phyloP scores from a whole-genome alignment of 306 rosid genomes.

The Cucumis melo region DNA sequence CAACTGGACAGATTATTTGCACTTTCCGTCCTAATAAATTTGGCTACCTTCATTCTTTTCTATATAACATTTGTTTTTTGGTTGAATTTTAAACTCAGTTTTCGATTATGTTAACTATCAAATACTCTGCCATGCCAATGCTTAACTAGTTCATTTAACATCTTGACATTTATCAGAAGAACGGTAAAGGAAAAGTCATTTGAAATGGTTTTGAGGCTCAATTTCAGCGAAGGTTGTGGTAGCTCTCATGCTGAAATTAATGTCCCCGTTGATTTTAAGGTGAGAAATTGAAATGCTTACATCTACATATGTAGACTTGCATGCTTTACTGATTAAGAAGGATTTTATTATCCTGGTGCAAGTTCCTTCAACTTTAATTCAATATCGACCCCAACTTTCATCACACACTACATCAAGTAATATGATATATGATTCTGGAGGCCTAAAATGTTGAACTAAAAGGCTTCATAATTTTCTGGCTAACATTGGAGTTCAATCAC shows the following conservation, averaged over 20 bases:
- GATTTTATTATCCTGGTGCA: neutral
- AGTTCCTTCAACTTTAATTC: neutral
- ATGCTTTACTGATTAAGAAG: neutral
- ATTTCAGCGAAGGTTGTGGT: conserved; percentile 77
- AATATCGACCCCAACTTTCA: neutral
- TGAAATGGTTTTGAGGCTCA: conserved; percentile 76
- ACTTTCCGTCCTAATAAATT: neutral
- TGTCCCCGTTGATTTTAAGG: conserved; percentile 69
- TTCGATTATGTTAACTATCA: neutral
- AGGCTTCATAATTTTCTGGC: neutral
- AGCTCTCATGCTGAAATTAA: conserved; percentile 49
- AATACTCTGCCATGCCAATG: neutral
- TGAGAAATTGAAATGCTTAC: conserved; percentile 20
- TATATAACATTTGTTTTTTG: neutral
- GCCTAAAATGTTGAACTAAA: neutral
- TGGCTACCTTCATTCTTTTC: neutral
- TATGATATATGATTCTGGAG: neutral
- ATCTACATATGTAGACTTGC: neutral
- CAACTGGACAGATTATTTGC: neutral
- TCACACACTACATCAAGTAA: neutral
- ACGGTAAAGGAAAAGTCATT: conserved; percentile 49
- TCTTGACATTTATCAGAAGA: conserved; percentile 47
- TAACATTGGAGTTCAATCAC: neutral
- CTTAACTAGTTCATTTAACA: conserved; percentile 2
- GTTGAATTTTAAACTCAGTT: neutral